Base-by-base conservation (phyloP, 2,329 filamentous ascomycete genomes). In the Cryphonectria nitschkei region DNA sequence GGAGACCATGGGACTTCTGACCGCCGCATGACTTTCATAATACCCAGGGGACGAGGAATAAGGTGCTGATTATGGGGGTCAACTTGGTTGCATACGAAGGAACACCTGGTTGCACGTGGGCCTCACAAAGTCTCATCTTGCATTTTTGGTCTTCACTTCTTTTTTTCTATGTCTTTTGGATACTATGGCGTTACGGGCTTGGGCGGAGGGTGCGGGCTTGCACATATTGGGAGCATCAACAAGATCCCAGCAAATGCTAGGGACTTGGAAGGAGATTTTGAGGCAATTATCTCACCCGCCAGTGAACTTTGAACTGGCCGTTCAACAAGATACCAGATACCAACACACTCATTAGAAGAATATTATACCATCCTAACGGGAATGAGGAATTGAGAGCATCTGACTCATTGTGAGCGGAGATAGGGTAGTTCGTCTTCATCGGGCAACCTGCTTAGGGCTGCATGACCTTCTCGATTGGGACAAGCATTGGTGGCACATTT, bases 381-480 rank as follows among this genome's bases (percentile, higher is more conserved):
- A 56, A 29, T 56, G 29, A 50, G n/a, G 29, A 58, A 58, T 19
- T 58, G 1, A 58, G 58, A 61, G 32, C 32, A 37, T 34, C 39
- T 61, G 34, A 61, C 58, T 61, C 34, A n/a, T 5, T 61, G 54
- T 29, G 1, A 32, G 26, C 54, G 54, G 54, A 32, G 54, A 58
- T 58, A 58, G 54, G 54, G 16, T 58, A 58, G 13, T 61, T 39
- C 16, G 32, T 37, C 32, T 26, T 39, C 58, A n/a, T 67, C 64
- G 34, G 65, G 34, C 22, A 56, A 32, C 16, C 52, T 29, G 7
- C n/a, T 56, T 8, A 50, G 26, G 34, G 34, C 50, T 58, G 50
- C 65, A 66, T 54, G 54, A 54, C 43, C 60, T 60, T 58, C 61
- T 60, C 61, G 32, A 43, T 43, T 9, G n/a, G 50, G 62, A 65